A percentile compares a stretch with the other conserved stretches of the same genome.
phyloP scores from a whole-genome alignment of 2,329 filamentous ascomycete species.

The Endothia cerciana region DNA sequence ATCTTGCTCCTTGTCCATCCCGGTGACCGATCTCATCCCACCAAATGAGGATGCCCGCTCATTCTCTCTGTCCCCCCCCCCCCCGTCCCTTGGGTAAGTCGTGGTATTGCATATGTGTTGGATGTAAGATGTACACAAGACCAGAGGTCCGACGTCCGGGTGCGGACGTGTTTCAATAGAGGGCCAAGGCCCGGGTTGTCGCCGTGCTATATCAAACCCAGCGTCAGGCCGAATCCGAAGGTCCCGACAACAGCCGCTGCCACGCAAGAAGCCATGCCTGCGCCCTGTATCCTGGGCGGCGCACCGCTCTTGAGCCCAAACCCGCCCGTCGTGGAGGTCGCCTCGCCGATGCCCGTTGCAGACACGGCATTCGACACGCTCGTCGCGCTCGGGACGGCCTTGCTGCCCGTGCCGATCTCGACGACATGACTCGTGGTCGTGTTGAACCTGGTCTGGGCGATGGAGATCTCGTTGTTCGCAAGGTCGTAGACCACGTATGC shows the following conservation, averaged over 20 bases:
- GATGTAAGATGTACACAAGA: no score
- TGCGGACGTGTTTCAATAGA: not conserved
- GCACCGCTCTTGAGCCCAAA: constrained; percentile 29
- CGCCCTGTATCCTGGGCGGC: not conserved
- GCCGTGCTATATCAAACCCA: not conserved
- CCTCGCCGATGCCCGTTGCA: constrained; percentile 48
- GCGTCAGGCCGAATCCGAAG: not conserved
- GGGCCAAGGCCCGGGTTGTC: not conserved
- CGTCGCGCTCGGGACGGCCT: constrained; percentile 58
- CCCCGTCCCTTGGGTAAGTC: not conserved
- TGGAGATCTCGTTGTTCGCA: constrained; percentile 70
- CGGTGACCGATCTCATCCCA: not conserved
- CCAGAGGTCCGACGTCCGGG: not conserved
- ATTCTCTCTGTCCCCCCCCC: no score
- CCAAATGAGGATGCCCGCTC: not conserved
- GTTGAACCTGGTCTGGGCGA: constrained; percentile 70
- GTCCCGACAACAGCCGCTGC: constrained; percentile 18
- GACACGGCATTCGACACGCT: constrained; percentile 52
- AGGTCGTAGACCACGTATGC: constrained; percentile 79
- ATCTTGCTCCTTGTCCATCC: not conserved
- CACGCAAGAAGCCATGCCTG: not conserved
- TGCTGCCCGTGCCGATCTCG: constrained; percentile 57
- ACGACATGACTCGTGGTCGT: constrained; percentile 52
- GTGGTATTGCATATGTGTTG: not conserved
- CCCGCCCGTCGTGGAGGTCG: constrained; percentile 28